Conservation (phyloP, 208 protist genomes). For the Porcisia hertigi region DNA sequence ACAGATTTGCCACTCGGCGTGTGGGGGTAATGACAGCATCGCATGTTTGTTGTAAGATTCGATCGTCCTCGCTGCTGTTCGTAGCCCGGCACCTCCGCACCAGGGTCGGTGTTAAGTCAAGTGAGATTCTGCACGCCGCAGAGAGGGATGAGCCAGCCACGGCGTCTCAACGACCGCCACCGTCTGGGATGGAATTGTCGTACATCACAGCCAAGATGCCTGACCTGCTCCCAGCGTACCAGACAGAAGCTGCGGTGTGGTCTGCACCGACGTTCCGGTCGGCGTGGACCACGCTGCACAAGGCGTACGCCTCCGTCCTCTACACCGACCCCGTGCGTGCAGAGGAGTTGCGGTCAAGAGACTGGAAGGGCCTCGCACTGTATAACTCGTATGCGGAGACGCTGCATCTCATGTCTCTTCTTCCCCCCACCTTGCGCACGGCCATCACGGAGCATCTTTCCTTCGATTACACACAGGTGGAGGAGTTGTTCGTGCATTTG, state of each 20-base stretch:
- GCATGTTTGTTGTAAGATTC: not conserved
- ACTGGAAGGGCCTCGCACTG: constrained; percentile 58
- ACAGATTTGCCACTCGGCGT: not conserved
- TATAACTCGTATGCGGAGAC: constrained; percentile 69
- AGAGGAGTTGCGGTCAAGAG: constrained; percentile 44
- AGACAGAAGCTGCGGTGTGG: constrained; percentile 62
- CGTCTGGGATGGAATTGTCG: constrained; percentile 28
- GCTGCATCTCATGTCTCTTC: constrained; percentile 63
- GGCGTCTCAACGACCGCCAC: constrained; percentile 25
- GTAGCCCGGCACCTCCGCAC: constrained; percentile 14
- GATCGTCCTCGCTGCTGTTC: not conserved
- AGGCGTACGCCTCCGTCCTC: constrained; percentile 15
- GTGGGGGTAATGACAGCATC: not conserved
- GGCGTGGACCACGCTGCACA: constrained; percentile 59
- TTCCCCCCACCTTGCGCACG: constrained; percentile 50
- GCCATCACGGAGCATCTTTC: constrained; percentile 37
- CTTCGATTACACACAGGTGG: constrained; percentile 55
- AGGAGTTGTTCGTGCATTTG: constrained; percentile 81
- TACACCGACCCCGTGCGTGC: constrained; percentile 32
- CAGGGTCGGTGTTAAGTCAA: constrained; percentile 16
- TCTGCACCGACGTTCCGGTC: constrained; percentile 42
- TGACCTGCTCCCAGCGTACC: constrained; percentile 36
- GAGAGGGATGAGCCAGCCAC: constrained; percentile 25
- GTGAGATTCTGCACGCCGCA: constrained; percentile 15
- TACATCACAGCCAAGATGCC: constrained; percentile 34